phyloP scores from a whole-genome alignment of 2,329 filamentous ascomycete species.

The Alternaria longipes region DNA sequence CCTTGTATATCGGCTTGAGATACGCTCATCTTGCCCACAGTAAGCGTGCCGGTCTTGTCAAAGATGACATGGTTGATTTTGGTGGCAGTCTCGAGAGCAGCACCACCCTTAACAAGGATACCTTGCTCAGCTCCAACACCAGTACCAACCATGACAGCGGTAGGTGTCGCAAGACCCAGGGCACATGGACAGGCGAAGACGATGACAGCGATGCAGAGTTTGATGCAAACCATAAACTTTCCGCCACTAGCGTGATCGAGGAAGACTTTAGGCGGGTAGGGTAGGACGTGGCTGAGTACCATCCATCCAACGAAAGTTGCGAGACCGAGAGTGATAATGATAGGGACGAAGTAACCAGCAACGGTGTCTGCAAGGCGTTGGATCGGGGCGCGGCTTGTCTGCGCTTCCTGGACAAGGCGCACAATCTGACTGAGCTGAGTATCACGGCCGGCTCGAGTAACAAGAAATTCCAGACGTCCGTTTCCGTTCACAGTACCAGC shows the following conservation, averaged over 20 bases:
- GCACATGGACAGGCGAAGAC: conserved; percentile 98
- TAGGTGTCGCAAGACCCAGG: conserved; percentile 93
- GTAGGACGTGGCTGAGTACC: conserved; percentile 86
- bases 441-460: conserved; percentile 90
- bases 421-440: conserved; percentile 98
- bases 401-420: conserved; percentile 95
- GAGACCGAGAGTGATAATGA: conserved; percentile 84
- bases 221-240: conserved; percentile 94
- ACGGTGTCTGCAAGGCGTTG: conserved; percentile 90
- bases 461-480: conserved; percentile 88
- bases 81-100: conserved; percentile 87
- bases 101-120: conserved; percentile 97
- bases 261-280: conserved; percentile 89
- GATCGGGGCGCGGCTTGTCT: conserved; percentile 92
- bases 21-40: conserved; percentile 94
- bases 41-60: conserved; percentile 96
- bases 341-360: conserved; percentile 92
- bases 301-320: conserved; percentile 92
- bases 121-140: conserved; percentile 94
- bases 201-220: conserved; percentile 97
- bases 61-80: conserved; percentile 90
- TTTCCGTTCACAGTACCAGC: conserved; percentile 96
- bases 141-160: conserved; percentile 99
- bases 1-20: conserved; percentile 73
- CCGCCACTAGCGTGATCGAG: conserved; percentile 81